Evolutionary conservation across 805 yeast genomes (phyloP), one percentile per base, ranked within the genome.

Genomic region (Candida nitratophila): DNA sequence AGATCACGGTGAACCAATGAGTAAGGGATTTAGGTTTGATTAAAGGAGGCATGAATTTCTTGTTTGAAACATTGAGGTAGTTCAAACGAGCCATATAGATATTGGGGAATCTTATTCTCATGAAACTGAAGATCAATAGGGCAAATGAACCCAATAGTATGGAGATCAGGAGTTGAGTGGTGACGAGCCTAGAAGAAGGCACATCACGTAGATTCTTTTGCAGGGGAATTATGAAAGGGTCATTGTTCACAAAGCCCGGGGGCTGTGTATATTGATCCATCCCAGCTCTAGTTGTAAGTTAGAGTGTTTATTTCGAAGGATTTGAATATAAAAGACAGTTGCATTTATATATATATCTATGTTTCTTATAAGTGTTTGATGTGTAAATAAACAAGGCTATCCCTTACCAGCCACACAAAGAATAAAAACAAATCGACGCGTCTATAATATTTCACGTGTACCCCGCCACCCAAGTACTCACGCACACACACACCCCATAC

Each of bases 71-170:
- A 43, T 64, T 70, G 44, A 71, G 63, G 44, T 77, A 72, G 50
- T 75, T 68, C 48, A 77, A 69, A 50, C 96, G 74, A 11, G 96
- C 93, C 48, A 90, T 90, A 54, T 87, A 91, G 19, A 91, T 71
- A 54, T 81, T 82, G 22, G 96, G 95, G 70, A 87, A 83, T 42
- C 77, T 74, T 43, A 78, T 75, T 38, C 96, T 67, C 38, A 90
- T 68, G 2, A 85, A 50, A 33, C 95, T 80, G 57, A 91, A 91
- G 2, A 79, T 56, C 2, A 81, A 42, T 41, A 89, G 73, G 1
- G 96, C 91, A 24, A 76, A 60, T 1, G 74, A 44, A 0, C 98
- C 99, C 20, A 89, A 61, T 0, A 76, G 57, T 0, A 71, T 50
- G 0, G 97, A 95, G 30, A 90, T 75, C 12, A 76, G 64, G 8